phyloP scores from a whole-genome alignment of 257 asterid genomes.

The Nicotiana obtusifolia region DNA sequence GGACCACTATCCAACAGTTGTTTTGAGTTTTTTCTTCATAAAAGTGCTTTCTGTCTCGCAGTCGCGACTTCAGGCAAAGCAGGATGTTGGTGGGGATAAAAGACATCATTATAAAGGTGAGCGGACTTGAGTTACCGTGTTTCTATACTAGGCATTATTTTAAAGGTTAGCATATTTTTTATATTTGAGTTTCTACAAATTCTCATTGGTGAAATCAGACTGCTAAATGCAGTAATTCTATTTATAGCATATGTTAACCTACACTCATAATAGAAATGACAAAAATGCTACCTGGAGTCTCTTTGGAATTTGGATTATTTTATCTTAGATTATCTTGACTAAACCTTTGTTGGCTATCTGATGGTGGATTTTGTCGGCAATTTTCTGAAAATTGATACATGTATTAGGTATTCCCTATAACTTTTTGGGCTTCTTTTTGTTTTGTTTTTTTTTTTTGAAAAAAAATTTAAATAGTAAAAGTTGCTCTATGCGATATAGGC shows the following conservation, averaged over 20 bases:
- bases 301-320: not conserved
- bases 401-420: not conserved
- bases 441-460: not conserved
- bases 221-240: not conserved
- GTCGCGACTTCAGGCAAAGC: conserved; percentile 98
- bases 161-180: not conserved
- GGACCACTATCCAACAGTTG: not conserved
- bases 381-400: not conserved
- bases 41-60: conserved; percentile 28
- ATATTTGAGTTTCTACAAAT: not conserved
- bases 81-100: conserved; percentile 52
- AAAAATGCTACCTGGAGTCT: not conserved
- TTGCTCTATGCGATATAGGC: conserved; percentile 40
- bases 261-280: not conserved
- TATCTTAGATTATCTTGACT: not conserved
- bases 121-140: not conserved
- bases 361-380: not conserved
- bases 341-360: not conserved
- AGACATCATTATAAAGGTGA: conserved; percentile 81
- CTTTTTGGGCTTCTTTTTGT: not conserved
- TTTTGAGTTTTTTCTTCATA: not conserved
- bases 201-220: not conserved
- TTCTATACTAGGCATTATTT: not conserved
- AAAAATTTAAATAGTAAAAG: not conserved
- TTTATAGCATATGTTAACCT: not conserved